Evolutionary conservation across 805 yeast genomes (phyloP), one percentile per base, ranked within the genome.

Genomic region (Candida krabiensis): DNA sequence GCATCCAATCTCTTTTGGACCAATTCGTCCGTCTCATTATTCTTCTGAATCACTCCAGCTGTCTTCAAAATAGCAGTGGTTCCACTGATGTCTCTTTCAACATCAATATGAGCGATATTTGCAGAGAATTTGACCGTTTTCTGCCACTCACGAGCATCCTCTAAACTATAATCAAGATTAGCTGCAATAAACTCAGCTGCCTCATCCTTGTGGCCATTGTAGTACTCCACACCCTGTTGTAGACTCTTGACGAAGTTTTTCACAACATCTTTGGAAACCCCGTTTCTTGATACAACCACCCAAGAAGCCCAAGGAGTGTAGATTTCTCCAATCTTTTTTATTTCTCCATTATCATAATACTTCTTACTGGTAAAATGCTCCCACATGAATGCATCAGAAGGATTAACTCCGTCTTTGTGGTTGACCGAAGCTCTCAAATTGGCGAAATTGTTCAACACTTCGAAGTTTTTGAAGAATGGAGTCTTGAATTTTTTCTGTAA

Each of bases 281-380:
- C 66, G 12, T 64, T 54, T 37, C 71, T 61, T 4, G 79, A 79
- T 15, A 79, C 77, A 33, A 88, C 71, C 12, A 87, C 90, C 96
- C 96, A 89, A 2, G 95, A 85, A 9, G 96, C 91, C 97, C 97
- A 89, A 14, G 97, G 97, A 0, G 97, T 89, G 63, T 84, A 86
- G 40, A 89, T 88, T 48, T 85, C 86, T 12, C 96, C 97, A 43
- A 89, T 80, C 49, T 76, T 69, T 63, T 84, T 86, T 63, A 90
- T 81, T 52, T 88, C 96, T 15, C 77, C 74, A 38, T 66, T 73
- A 54, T 86, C 96, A 60, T 85, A 87, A 66, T 86, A 89, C 58
- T 77, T 79, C 57, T 89, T 89, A 23, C 90, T 79, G 1, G 97
- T 89, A 68, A 89, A 89, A 62, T 85, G 75, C 56, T 89, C 97